Evolutionary conservation across 1,139 yeast genomes (phyloP), one percentile per base, ranked within the genome.

Genomic region (Magnusiomyces tetraspermus): DNA sequence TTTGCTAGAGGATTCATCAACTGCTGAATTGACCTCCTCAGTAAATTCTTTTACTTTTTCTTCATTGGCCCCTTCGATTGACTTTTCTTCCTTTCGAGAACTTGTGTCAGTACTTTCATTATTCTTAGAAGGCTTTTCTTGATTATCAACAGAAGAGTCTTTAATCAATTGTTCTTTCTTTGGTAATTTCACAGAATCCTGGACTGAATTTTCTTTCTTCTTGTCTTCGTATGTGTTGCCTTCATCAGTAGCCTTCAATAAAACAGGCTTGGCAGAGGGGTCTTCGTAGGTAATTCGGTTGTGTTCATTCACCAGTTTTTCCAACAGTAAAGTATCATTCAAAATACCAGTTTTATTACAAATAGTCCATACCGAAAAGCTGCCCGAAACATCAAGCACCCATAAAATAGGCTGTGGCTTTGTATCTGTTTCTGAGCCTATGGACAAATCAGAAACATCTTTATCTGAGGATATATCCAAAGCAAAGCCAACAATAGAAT

Each of bases 401-500:
- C 83, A 77, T 13, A 85, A 54, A 46, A 83, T 72, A 0, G 95
- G 95, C 55, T 85, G 71, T 47, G 79, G 74, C 0, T 75, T 77
- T 4, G 77, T 77, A 41, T 59, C 51, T 44, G 67, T 69, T 2
- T 82, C 87, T 3, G 83, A 75, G 3, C 82, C 80, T 10, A 71
- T 66, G 58, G 81, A 77, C 0, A 92, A 86, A 28, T 77, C 75
- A 2, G 62, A 53, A 1, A 82, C 79, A 1, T 59, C 61, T 5
- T 71, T 72, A 1, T 66, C 63, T 3, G 79, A 70, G 8, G 76
- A 69, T n/a, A 81, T 61, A 63, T 86, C 95, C 2, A 85, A 50
- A 0, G 78, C 79, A 33, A 85, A 59, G 1, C 96, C 96, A 22
- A 85, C 70, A 0, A 90, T 80, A 1, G 85, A 77, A 3, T 84